Conservation (phyloP, 306 rosid species). For the Vachellia pachyceras region DNA sequence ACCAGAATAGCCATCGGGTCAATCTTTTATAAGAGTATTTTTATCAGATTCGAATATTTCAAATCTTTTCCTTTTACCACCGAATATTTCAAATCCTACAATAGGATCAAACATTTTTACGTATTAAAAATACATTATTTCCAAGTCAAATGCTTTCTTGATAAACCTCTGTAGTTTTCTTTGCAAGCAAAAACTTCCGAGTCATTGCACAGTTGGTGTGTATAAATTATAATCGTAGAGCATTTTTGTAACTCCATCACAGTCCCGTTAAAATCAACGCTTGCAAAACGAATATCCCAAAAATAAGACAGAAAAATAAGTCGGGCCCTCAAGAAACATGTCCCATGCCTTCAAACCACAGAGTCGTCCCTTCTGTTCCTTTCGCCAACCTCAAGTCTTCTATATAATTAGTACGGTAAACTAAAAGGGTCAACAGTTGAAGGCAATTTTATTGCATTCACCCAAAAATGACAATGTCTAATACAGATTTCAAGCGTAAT, state of each 20-base stretch:
- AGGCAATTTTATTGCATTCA: not conserved
- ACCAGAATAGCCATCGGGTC: not conserved
- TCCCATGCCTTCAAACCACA: not conserved
- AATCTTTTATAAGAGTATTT: not conserved
- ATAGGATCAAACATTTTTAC: not conserved
- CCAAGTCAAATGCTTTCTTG: too few species aligned
- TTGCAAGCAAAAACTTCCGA: not conserved
- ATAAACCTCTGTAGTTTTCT: not conserved
- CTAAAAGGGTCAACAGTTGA: not conserved
- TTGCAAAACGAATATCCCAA: not conserved
- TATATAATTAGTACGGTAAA: not conserved
- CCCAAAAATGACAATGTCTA: not conserved
- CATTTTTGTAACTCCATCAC: not conserved
- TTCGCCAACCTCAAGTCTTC: not conserved
- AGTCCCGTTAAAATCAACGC: not conserved
- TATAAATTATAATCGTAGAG: not conserved
- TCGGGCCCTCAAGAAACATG: not conserved
- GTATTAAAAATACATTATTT: not conserved
- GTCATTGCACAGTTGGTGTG: not conserved
- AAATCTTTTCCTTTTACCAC: too few species aligned
- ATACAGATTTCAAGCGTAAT: not conserved
- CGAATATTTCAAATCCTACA: not conserved
- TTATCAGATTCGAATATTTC: not conserved
- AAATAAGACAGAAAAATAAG: not conserved
- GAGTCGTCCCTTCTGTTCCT: not conserved